Base-by-base conservation (phyloP, 331 rosid genomes). In the Spiraea crenata region DNA sequence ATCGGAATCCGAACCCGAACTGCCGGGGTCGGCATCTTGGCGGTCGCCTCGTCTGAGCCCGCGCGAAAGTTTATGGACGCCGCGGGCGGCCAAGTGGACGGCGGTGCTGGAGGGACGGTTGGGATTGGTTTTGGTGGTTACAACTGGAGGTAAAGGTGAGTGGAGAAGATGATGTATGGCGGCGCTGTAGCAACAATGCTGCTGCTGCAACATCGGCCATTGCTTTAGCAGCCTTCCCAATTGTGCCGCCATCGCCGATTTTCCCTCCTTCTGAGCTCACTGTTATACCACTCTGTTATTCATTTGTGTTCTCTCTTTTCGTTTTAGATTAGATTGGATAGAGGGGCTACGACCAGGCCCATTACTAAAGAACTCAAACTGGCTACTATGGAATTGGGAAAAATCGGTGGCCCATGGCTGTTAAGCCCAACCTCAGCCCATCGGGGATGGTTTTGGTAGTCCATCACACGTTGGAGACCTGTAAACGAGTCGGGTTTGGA, bases 221-320 rank as follows among this genome's bases (percentile, higher is more conserved):
- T 77, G 92, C 85, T 91, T 72, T 20, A 87, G 79, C 63, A 87
- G 77, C 25, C 95, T 83, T 39, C 82, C 77, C 68, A 81, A 48
- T 40, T 79, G 95, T 54, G 76, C 71, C 88, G 76, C 71, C 88
- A 81, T 88, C 48, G 50, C 6, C 9, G 5, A 35, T 15, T 57
- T 47, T n/a, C 48, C 17, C 37, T 20, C 44, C 66, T 61, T 34
- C 6, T 3, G 35, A 0, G 5, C 34, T 38, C 1, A 8, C n/a
- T 61, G 47, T 44, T 44, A 3, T 5, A 4, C 46, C 49, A 17
- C 35, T 0, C 39, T 20, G 39, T 14, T 49, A 13, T 15, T 15
- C 3, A 4, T 12, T 15, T 5, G 5, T 5, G 7, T 0, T 25
- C 9, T 63, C 7, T 9, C 9, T 17, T 2, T 5, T 41, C 9